phyloP scores from a whole-genome alignment of 805 yeast species.

The Starmera dryadoides region DNA sequence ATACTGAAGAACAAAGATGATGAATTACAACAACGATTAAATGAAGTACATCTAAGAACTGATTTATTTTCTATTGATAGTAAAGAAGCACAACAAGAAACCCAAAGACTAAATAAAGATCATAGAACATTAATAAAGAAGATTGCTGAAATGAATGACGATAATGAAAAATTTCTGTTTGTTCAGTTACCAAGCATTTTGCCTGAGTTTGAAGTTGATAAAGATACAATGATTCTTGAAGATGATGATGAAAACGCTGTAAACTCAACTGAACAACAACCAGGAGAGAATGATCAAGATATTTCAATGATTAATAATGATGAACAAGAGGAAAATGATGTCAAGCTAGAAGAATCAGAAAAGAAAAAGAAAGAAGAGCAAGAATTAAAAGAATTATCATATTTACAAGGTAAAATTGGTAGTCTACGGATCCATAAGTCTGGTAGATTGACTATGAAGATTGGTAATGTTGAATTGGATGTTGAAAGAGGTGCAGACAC shows the following conservation, averaged over 20 bases:
- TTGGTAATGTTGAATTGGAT: constrained; percentile 66
- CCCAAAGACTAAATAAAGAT: constrained; percentile 28
- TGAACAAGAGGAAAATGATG: constrained; percentile 5
- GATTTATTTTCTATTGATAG: constrained; percentile 23
- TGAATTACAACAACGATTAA: constrained; percentile 21
- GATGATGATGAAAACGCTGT: not conserved
- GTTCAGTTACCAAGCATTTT: constrained; percentile 31
- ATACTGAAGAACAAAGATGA: constrained; percentile 17
- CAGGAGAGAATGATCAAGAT: constrained; percentile 12
- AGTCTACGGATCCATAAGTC: constrained; percentile 71
- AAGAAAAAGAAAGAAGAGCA: constrained; percentile 8
- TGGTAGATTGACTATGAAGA: constrained; percentile 68
- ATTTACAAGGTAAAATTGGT: constrained; percentile 58
- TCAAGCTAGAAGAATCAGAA: constrained; percentile 7
- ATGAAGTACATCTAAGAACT: constrained; percentile 18
- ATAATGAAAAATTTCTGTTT: constrained; percentile 26
- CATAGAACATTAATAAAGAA: constrained; percentile 27
- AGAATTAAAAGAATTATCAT: constrained; percentile 6
- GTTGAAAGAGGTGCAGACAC: constrained; percentile 66
- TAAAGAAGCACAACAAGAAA: constrained; percentile 29
- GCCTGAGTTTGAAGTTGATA: constrained; percentile 24
- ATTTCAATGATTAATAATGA: constrained; percentile 9
- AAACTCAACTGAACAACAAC: constrained; percentile 2
- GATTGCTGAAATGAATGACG: constrained; percentile 20
- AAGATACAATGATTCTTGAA: constrained; percentile 1